Evolutionary conservation across 192 early-diverging fungal genomes (phyloP).

Genomic region (Podila verticillata): DNA sequence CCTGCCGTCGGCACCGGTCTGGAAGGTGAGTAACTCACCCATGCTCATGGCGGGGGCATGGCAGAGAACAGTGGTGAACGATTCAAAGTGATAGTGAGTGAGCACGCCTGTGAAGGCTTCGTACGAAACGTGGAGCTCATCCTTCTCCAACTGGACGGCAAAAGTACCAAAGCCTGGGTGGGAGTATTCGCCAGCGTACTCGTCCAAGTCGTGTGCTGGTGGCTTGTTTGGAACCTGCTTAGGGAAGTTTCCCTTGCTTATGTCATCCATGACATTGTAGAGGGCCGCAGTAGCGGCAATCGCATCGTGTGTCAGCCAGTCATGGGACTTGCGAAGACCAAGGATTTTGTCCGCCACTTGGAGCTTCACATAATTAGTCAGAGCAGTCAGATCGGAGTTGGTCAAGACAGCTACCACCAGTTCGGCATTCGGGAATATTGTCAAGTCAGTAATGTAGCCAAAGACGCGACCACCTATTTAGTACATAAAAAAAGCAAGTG

Average conservation of each 20-base stretch:
- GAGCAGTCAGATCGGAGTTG: neutral
- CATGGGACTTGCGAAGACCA: neutral
- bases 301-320: neutral
- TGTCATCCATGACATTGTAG: neutral
- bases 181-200: neutral
- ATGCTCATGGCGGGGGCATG: neutral
- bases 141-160: neutral
- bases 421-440: neutral
- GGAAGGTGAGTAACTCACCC: too few relatives aligned
- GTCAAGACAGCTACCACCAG: neutral
- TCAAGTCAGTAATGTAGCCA: neutral
- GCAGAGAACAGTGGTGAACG: conserved; percentile 2
- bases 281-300: neutral
- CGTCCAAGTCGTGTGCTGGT: neutral
- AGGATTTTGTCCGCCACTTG: neutral
- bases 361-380: neutral
- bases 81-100: conserved; percentile 13
- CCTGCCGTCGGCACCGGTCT: too few relatives aligned
- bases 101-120: neutral
- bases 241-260: neutral
- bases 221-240: neutral
- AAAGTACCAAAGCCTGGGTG: neutral
- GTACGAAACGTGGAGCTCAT: neutral
- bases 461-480: neutral
- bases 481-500: too few relatives aligned